Evolutionary conservation across 2,329 filamentous ascomycete genomes (phyloP).

Genomic region (Tolypocladium ovalisporum): DNA sequence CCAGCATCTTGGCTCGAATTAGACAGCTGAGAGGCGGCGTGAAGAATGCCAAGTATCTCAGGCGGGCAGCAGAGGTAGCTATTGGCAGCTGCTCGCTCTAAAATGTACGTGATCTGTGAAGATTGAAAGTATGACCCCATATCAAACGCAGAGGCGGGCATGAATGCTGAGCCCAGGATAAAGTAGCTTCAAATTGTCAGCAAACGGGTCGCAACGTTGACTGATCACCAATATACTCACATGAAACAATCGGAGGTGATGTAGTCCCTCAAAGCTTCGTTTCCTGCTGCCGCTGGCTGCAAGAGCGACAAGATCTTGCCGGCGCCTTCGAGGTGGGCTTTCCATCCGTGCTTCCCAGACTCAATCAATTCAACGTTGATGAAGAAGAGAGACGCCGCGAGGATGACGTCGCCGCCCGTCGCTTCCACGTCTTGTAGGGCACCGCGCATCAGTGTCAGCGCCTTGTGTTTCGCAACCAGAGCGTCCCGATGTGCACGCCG

Average conservation of each 20-base stretch:
- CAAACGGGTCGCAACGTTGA: background rate
- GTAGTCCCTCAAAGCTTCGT: slow-evolving; percentile 29
- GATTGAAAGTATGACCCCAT: slow-evolving; percentile 23
- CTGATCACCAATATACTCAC: slow-evolving; percentile 12
- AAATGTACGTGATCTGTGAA: slow-evolving; percentile 23
- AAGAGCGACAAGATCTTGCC: slow-evolving; percentile 31
- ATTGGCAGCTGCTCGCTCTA: slow-evolving; percentile 28
- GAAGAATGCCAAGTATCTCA: slow-evolving; percentile 30
- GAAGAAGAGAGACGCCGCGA: slow-evolving; percentile 37
- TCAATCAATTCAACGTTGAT: slow-evolving; percentile 40
- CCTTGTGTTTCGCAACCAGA: slow-evolving; percentile 32
- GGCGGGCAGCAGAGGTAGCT: slow-evolving; percentile 37
- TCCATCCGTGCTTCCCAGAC: slow-evolving; percentile 36
- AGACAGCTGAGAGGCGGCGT: slow-evolving; percentile 30
- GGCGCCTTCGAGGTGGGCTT: slow-evolving; percentile 34
- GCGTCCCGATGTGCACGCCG: slow-evolving; percentile 27
- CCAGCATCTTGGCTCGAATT: slow-evolving; percentile 14
- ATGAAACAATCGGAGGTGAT: slow-evolving; percentile 38
- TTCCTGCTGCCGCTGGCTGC: slow-evolving; percentile 18
- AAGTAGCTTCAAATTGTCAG: slow-evolving; percentile 23
- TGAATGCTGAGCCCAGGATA: slow-evolving; percentile 34
- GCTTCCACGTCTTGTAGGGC: slow-evolving; percentile 27
- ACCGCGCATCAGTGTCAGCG: slow-evolving; percentile 27
- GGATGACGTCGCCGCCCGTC: slow-evolving; percentile 26
- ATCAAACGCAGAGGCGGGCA: slow-evolving; percentile 17